Conservation (phyloP, 768 basidiomycete genomes). For the Mycena chlorophos region DNA sequence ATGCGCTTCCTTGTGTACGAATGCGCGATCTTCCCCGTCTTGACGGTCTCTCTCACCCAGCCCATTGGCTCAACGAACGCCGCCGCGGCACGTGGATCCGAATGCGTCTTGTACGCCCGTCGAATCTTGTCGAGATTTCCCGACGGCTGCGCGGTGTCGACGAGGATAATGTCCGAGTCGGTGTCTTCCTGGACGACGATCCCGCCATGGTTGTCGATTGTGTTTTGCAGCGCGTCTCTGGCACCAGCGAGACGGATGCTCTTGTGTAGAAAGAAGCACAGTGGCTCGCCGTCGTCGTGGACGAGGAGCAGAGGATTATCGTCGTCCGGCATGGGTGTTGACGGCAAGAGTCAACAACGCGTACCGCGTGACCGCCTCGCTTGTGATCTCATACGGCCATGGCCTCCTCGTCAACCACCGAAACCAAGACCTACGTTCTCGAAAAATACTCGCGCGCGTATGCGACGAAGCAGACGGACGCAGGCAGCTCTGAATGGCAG, state of each 20-base stretch:
- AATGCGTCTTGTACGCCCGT: slow-evolving; percentile 22
- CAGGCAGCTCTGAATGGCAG: slow-evolving; percentile 58
- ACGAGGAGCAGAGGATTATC: slow-evolving; percentile 21
- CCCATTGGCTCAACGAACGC: slow-evolving; percentile 25
- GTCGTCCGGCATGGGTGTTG: slow-evolving; percentile 9
- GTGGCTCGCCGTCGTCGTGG: slow-evolving; percentile 26
- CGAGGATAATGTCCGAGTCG: slow-evolving; percentile 27
- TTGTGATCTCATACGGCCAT: background rate
- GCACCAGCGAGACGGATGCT: slow-evolving; percentile 27
- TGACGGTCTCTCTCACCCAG: slow-evolving; percentile 32
- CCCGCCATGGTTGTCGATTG: slow-evolving; percentile 35
- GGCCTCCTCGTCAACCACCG: slow-evolving; percentile 16
- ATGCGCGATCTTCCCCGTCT: slow-evolving; percentile 23
- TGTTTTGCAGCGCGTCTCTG: slow-evolving; percentile 22
- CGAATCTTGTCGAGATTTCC: slow-evolving; percentile 19
- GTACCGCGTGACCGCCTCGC: background rate
- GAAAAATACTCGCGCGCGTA: slow-evolving; percentile 21
- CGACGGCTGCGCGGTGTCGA: slow-evolving; percentile 15
- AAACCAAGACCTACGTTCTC: slow-evolving; percentile 19
- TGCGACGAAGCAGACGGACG: slow-evolving; percentile 4
- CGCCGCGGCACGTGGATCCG: slow-evolving; percentile 1
- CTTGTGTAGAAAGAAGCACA: slow-evolving; percentile 37
- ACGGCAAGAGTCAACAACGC: background rate
- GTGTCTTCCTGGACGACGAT: slow-evolving; percentile 11
- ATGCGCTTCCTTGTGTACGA: slow-evolving; percentile 24